Evolutionary conservation across 768 basidiomycete genomes (phyloP).

Genomic region (Amylocystis lapponica): DNA sequence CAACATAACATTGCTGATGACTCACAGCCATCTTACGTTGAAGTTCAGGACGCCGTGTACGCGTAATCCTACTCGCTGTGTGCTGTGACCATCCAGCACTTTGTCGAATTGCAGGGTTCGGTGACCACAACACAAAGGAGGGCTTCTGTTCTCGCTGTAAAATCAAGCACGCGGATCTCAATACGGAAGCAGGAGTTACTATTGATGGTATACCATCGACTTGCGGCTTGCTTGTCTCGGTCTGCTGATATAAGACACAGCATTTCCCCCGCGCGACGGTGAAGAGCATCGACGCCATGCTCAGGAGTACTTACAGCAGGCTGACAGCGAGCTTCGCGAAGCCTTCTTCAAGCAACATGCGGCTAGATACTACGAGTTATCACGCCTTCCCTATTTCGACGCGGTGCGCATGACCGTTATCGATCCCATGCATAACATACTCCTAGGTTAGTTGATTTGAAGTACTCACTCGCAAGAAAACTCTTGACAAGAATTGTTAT

Average conservation of each 20-base stretch:
- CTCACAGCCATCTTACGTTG: background rate
- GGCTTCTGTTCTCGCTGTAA: too few relatives aligned
- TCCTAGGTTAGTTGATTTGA: conserved; percentile 13
- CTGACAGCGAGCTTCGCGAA: conserved; percentile 8
- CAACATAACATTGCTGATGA: background rate
- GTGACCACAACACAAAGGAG: too few relatives aligned
- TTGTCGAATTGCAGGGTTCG: too few relatives aligned
- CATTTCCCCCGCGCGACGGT: conserved; percentile 4
- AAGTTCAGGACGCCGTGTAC: conserved; percentile 16
- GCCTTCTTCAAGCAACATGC: conserved; percentile 12
- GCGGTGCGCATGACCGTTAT: conserved; percentile 21
- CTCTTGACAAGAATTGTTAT: background rate
- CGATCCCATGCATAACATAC: conserved; percentile 29
- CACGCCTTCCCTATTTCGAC: conserved; percentile 26
- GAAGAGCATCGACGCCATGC: conserved; percentile 7
- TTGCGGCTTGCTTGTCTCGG: background rate
- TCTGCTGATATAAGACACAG: conserved; percentile 4
- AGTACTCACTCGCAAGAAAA: background rate
- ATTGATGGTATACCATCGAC: conserved; percentile 1
- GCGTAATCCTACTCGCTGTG: conserved; percentile 17
- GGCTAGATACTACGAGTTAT: conserved; percentile 11
- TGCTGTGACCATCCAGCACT: conserved; percentile 33
- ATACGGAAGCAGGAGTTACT: conserved; percentile 6
- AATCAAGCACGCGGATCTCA: conserved; percentile 8
- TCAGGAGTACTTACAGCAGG: conserved; percentile 5